Evolutionary conservation across 1,284 basidiomycete genomes (phyloP).

Genomic region (Caloboletus inedulis): DNA sequence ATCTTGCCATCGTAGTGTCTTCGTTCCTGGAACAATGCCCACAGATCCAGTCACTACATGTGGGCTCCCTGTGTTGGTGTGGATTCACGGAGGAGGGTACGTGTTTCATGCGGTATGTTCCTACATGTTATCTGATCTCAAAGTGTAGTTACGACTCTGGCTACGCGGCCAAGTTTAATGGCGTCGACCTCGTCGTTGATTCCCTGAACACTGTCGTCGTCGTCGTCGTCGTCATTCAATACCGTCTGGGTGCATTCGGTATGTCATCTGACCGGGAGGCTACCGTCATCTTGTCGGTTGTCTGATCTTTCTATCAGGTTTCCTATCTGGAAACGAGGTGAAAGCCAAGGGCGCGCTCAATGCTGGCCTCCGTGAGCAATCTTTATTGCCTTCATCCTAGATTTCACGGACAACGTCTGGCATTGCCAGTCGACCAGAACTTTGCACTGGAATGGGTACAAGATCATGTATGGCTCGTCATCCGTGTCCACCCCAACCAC

Average conservation of each 20-base stretch:
- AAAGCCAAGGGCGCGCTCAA: slow-evolving; percentile 30
- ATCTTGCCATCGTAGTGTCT: slow-evolving; percentile 6
- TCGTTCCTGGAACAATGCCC: slow-evolving; percentile 10
- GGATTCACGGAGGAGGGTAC: slow-evolving; percentile 27
- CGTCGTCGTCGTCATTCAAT: slow-evolving; percentile 40
- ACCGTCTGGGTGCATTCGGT: slow-evolving; percentile 45
- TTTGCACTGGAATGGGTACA: slow-evolving; percentile 34
- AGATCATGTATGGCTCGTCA: slow-evolving; percentile 19
- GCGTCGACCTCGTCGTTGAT: slow-evolving; percentile 17
- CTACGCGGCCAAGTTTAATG: slow-evolving; percentile 12
- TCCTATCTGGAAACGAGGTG: slow-evolving; percentile 28
- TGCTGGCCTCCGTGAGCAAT: slow-evolving; percentile 30
- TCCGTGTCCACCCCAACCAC: background rate
- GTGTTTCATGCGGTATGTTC: background rate
- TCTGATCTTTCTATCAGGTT: slow-evolving; percentile 19
- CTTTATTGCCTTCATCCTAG: background rate
- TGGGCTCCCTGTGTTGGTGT: slow-evolving; percentile 18
- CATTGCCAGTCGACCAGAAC: slow-evolving; percentile 26
- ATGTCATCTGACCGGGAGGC: background rate
- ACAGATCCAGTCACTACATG: background rate
- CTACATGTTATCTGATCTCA: background rate
- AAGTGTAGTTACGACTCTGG: slow-evolving; percentile 8
- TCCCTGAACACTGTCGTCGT: slow-evolving; percentile 30
- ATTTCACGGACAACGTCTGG: background rate
- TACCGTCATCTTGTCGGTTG: background rate